phyloP scores from a whole-genome alignment of 2,329 filamentous ascomycete species.

The Pseudogymnoascus sp. region DNA sequence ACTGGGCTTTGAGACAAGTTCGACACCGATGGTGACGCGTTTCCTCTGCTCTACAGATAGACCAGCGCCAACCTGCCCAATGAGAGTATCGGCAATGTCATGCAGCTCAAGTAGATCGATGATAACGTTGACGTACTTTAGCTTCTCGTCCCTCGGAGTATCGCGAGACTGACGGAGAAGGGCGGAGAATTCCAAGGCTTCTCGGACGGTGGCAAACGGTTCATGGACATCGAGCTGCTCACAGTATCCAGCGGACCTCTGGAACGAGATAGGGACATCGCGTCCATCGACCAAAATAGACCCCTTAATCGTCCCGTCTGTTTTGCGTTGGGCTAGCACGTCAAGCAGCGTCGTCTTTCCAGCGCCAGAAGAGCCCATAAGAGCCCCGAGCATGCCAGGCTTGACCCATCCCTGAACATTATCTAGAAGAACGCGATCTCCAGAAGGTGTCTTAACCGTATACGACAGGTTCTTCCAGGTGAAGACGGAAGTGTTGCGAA shows the following conservation, averaged over 20 bases:
- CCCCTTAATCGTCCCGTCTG: conserved; percentile 79
- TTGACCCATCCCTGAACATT: conserved; percentile 76
- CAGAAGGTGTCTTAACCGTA: conserved; percentile 52
- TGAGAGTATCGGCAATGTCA: conserved; percentile 56
- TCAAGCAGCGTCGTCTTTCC: conserved; percentile 85
- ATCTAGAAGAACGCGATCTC: conserved; percentile 62
- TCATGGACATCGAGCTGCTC: conserved; percentile 89
- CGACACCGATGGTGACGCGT: conserved; percentile 52
- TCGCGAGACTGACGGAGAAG: conserved; percentile 73
- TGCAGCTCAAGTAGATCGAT: conserved; percentile 52
- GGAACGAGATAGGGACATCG: conserved; percentile 71
- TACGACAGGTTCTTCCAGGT: conserved; percentile 66
- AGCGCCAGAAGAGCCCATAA: conserved; percentile 56
- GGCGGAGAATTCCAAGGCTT: conserved; percentile 83
- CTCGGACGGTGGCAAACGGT: conserved; percentile 72
- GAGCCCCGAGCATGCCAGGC: conserved; percentile 57
- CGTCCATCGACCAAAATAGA: conserved; percentile 63
- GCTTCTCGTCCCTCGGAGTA: conserved; percentile 64
- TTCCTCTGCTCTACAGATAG: conserved; percentile 55
- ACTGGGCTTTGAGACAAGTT: conserved; percentile 47
- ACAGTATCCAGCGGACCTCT: conserved; percentile 68
- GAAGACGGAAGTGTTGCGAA: conserved; percentile 59
- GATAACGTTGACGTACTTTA: conserved; percentile 79
- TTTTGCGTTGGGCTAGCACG: conserved; percentile 73
- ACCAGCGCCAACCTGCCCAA: conserved; percentile 53